Base-by-base conservation (phyloP, 148 eudicot genomes). In the Gaultheria prostrata region DNA sequence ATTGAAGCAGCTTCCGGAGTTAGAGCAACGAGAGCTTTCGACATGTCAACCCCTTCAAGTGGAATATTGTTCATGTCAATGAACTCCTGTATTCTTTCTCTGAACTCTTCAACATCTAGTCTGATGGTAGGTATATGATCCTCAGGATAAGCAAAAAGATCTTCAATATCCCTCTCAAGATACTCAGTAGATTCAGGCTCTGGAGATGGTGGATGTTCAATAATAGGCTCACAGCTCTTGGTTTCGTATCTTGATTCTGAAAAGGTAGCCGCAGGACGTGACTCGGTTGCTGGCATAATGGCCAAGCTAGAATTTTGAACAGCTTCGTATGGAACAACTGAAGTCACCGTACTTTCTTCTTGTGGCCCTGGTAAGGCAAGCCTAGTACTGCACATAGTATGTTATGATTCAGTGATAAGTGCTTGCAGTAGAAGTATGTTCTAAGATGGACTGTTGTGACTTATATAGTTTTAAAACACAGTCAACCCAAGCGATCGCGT, bases 1-100 rank as follows among this genome's bases (percentile, higher is more conserved):
- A 94, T 91, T 61, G 98, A 91, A 82, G 99, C 98, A 84, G 95
- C 97, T 83, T 91, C 98, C 76, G 98, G 78, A 83, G 90, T 91
- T 83, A 97, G 81, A 82, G 97, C 90, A 43, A 94, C 98, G 65
- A 97, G 88, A 74, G 95, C 98, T 80, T 91, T 94, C 51, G 95
- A 93, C 91, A 89, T 86, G 33, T 86, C 91, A 49, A 84, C 84
- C 83, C 91, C 93, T 83, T 88, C 92, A 77, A 90, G 92, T 71
- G 90, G 94, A 80, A 84, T 90, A 80, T 90, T 89, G 26, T 87
- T 85, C 61, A 48, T 92, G 86, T 89, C 51, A 49, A 93, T 88
- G 80, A 84, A 91, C 56, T 87, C 89, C 49, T 92, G 92, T 73
- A 93, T 85, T 80, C 88, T 94, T 48, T 91, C 89, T 78, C 92